phyloP scores from a whole-genome alignment of 345 rosid genomes.

The Aquilaria malaccensis region DNA sequence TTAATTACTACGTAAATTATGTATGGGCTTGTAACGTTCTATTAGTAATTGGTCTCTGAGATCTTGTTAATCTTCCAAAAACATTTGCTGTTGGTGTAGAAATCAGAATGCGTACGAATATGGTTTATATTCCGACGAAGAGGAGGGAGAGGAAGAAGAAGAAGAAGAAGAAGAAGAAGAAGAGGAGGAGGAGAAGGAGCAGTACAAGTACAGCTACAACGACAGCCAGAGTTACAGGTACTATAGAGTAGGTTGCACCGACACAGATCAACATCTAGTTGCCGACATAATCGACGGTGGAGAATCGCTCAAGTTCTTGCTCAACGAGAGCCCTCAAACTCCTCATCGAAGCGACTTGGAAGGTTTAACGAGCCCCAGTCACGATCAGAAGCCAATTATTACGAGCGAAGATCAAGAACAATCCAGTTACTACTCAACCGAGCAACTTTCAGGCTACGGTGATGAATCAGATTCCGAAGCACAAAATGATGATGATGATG shows the following conservation, averaged over 20 bases:
- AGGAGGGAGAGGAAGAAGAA: conserved; percentile 47
- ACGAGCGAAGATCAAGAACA: conserved; percentile 24
- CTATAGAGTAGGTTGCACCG: conserved; percentile 16
- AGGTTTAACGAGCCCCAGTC: conserved; percentile 16
- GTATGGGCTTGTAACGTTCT: background rate
- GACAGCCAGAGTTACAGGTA: too few relatives aligned
- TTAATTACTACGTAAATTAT: background rate
- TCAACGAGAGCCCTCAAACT: conserved; percentile 5
- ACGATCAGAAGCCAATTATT: conserved; percentile 12
- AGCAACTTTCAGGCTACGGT: conserved; percentile 37
- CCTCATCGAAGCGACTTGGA: conserved; percentile 1
- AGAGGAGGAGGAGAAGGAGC: conserved; percentile 42
- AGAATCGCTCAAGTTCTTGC: conserved; percentile 43
- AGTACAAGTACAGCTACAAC: conserved; percentile 22
- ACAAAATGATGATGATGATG: conserved; percentile 18
- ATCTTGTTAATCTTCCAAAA: background rate
- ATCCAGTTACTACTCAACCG: conserved; percentile 19
- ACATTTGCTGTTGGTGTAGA: conserved; percentile 24
- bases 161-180: conserved; percentile 48
- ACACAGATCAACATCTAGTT: conserved; percentile 34
- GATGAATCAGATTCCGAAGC: conserved; percentile 45
- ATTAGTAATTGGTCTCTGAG: too few relatives aligned
- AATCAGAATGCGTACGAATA: conserved; percentile 51
- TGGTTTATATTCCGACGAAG: conserved; percentile 47
- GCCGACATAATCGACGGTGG: conserved; percentile 64